phyloP scores from a whole-genome alignment of 2,329 filamentous ascomycete genomes.

The Aureobasidium mangrovei region DNA sequence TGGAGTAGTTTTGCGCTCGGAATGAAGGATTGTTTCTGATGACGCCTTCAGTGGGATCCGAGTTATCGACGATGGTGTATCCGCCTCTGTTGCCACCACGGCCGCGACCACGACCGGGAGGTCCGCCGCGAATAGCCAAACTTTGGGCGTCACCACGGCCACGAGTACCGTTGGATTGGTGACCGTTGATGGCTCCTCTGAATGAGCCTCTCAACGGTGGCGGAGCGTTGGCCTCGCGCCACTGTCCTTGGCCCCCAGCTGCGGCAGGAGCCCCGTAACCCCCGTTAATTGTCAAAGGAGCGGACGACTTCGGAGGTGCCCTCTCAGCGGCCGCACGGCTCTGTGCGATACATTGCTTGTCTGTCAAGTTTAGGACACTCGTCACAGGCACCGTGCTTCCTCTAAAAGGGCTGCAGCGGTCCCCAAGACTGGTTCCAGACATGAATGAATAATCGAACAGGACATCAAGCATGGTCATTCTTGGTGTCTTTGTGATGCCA shows the following conservation, averaged over 20 bases:
- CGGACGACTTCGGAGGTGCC: slow-evolving; percentile 19
- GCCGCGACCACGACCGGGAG: slow-evolving; percentile 21
- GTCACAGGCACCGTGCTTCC: slow-evolving; percentile 83
- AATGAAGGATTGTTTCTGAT: slow-evolving; percentile 49
- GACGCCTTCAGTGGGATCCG: slow-evolving; percentile 45
- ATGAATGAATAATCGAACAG: slow-evolving; percentile 95
- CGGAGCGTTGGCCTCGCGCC: slow-evolving; percentile 47
- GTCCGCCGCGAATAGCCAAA: slow-evolving; percentile 32
- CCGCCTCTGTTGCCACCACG: slow-evolving; percentile 32
- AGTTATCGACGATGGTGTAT: slow-evolving; percentile 40
- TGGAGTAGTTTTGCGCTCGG: slow-evolving; percentile 44
- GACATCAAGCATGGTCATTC: slow-evolving; percentile 75
- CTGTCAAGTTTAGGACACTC: slow-evolving; percentile 79
- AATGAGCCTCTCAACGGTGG: slow-evolving; percentile 51
- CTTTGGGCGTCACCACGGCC: slow-evolving; percentile 32
- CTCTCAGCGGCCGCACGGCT: slow-evolving; percentile 23
- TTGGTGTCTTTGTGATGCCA: slow-evolving; percentile 80
- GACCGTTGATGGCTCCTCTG: slow-evolving; percentile 46
- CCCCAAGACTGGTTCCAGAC: slow-evolving; percentile 87
- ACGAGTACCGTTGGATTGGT: slow-evolving; percentile 26
- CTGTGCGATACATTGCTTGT: slow-evolving; percentile 68
- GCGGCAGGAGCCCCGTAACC: slow-evolving; percentile 48
- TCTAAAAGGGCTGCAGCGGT: slow-evolving; percentile 84
- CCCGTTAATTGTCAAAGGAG: slow-evolving; percentile 21
- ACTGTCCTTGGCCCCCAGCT: slow-evolving; percentile 52